Base-by-base conservation (phyloP, 805 yeast genomes). In the Candida orba region DNA sequence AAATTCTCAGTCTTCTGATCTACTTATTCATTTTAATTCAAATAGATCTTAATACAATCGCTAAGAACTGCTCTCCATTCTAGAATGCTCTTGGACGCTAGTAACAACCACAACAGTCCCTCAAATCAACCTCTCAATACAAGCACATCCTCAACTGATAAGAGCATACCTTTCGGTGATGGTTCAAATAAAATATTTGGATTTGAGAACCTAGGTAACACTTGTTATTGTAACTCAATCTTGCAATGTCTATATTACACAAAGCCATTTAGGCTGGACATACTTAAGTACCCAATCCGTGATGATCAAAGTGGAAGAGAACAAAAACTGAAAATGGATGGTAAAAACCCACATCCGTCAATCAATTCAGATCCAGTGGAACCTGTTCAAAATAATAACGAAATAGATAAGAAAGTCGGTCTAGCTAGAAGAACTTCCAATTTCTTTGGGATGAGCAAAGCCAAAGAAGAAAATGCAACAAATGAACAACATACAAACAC, bases 201-300 rank as follows among this genome's bases (percentile, higher is more conserved):
- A 1, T 77, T 83, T 75, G 93, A 85, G 58, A 85, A 85, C 58
- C 84, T 84, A 55, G 95, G 95, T 3, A 83, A 89, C 60, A 89
- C 97, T 0, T 93, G 98, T 66, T 91, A 91, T 66, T 86, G 95
- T 64, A 93, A 93, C 55, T 87, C 96, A 9, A 85, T 93, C 27
- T 66, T 93, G 22, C 99, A 93, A 61, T 87, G 95, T 52, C 72
- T 91, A 9, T 91, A 77, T 67, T 81, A 84, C 64, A 74, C 91
- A 4, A 72, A 75, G 23, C 74, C 73, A 25, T 88, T 93, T 56
- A 74, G 97, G 37, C 63, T 68, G 15, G 71, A 70, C 42, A 58
- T 84, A 2, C 60, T 79, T 39, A 63, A 67, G 41, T 71, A 69
- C 47, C 84, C 84, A 4, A 50, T 54, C 8, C 62, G 66, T 39